These are phyloP conservation scores for Thalassiosira hispida DNA, from an alignment of 352 stramenopile genomes.

Conservation along the genomic window DNA sequence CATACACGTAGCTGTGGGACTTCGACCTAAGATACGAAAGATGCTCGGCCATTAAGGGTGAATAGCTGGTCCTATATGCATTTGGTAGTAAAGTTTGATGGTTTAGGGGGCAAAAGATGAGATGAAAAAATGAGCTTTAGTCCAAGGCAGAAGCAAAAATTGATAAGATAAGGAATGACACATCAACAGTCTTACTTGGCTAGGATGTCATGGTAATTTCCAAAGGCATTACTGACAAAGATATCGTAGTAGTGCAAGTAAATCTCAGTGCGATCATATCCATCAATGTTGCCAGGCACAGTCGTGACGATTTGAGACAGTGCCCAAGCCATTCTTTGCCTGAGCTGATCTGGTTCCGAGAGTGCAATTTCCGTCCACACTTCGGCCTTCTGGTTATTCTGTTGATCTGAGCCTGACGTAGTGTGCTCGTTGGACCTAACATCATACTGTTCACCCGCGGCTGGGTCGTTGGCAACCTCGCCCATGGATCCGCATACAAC, in stretches of 20 bases:
- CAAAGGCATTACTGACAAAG: constrained; percentile 80
- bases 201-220: constrained; percentile 76
- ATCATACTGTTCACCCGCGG: constrained; percentile 38
- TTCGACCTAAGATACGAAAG: constrained; percentile 69
- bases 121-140: background rate
- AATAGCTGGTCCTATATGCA: constrained; percentile 26
- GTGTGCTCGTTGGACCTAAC: constrained; percentile 26
- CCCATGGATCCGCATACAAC: constrained; percentile 56
- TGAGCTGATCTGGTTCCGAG: background rate
- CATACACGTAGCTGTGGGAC: constrained; percentile 58
- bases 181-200: constrained; percentile 36
- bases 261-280: constrained; percentile 44
- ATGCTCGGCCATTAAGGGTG: constrained; percentile 71
- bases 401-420: background rate
- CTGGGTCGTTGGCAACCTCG: constrained; percentile 47
- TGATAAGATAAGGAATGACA: background rate
- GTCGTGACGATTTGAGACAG: constrained; percentile 60
- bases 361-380: background rate
- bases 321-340: constrained; percentile 58
- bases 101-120: no score
- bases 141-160: background rate
- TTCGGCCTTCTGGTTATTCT: constrained; percentile 51
- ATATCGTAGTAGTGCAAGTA: constrained; percentile 80
- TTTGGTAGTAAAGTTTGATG: no score
- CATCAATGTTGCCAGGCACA: constrained; percentile 44